Conservation (phyloP, 2,329 filamentous ascomycete genomes). For the Coniochaeta sp. region DNA sequence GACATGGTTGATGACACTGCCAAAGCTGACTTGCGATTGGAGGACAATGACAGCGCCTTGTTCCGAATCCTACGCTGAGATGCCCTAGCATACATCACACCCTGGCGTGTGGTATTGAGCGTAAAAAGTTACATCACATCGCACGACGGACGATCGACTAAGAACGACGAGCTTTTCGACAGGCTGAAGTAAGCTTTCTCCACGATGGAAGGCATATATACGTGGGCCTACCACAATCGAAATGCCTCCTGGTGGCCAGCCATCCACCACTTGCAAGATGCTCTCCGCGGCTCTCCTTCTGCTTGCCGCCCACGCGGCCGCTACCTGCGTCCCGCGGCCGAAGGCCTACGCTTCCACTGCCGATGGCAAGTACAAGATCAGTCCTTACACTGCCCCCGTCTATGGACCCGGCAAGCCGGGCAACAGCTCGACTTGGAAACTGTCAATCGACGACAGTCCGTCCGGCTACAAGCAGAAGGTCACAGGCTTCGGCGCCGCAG, state of each 20-base stretch:
- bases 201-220: not conserved
- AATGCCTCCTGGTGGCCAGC: not conserved
- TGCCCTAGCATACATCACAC: not conserved
- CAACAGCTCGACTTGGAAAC: conserved; percentile 24
- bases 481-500: conserved; percentile 32
- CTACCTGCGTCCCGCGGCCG: conserved; percentile 9
- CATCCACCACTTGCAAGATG: not conserved
- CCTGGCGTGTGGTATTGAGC: not conserved
- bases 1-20: not conserved
- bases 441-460: conserved; percentile 29
- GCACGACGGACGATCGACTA: not conserved
- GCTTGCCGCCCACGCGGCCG: conserved; percentile 3
- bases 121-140: not conserved
- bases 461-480: conserved; percentile 30
- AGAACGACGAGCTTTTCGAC: not conserved
- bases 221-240: not conserved
- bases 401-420: conserved; percentile 20
- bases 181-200: not conserved
- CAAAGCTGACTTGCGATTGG: not conserved
- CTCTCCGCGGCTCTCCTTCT: not conserved
- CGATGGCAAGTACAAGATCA: conserved; percentile 27
- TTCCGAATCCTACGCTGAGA: not conserved
- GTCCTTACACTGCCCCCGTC: conserved; percentile 23
- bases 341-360: conserved; percentile 26
- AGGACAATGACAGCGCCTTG: not conserved